phyloP scores from a whole-genome alignment of 176 grass and related monocot genomes.

The Carex scoparia region DNA sequence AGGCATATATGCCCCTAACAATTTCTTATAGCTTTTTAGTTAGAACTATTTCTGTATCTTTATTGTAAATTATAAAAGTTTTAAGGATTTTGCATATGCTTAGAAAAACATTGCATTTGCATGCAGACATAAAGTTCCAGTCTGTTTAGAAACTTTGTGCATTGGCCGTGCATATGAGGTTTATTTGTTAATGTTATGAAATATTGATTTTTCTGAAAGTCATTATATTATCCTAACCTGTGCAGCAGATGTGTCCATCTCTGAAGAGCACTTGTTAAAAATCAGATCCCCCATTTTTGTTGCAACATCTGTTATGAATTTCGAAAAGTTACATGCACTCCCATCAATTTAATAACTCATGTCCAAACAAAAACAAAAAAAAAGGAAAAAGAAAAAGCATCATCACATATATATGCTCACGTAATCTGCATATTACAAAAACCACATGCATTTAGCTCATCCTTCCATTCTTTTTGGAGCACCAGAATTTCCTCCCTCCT shows the following conservation, averaged over 20 bases:
- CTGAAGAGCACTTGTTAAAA: no score
- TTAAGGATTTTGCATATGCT: conserved; percentile 7
- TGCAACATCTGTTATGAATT: conserved; percentile 20
- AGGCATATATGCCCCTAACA: neutral
- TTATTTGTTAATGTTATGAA: neutral
- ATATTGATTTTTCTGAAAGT: conserved; percentile 7
- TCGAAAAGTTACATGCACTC: conserved; percentile 3
- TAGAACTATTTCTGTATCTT: neutral
- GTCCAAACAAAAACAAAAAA: neutral
- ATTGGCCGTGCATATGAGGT: neutral
- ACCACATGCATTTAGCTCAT: no score
- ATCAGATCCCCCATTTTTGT: conserved; percentile 31
- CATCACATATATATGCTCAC: neutral
- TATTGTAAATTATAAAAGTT: conserved; percentile 14
- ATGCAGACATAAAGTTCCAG: neutral
- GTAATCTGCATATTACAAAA: neutral
- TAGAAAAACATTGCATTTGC: conserved; percentile 25
- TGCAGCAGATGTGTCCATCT: conserved; percentile 38
- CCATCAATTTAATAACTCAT: conserved; percentile 1
- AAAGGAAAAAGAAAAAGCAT: neutral
- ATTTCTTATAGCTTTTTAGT: neutral
- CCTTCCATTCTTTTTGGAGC: no score
- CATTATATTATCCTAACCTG: conserved; percentile 44
- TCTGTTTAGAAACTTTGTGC: neutral
- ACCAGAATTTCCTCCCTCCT: no score